These are phyloP conservation scores for Colletotrichum australisinense DNA, from an alignment of 2,329 filamentous ascomycete species.

Conservation along the genomic window DNA sequence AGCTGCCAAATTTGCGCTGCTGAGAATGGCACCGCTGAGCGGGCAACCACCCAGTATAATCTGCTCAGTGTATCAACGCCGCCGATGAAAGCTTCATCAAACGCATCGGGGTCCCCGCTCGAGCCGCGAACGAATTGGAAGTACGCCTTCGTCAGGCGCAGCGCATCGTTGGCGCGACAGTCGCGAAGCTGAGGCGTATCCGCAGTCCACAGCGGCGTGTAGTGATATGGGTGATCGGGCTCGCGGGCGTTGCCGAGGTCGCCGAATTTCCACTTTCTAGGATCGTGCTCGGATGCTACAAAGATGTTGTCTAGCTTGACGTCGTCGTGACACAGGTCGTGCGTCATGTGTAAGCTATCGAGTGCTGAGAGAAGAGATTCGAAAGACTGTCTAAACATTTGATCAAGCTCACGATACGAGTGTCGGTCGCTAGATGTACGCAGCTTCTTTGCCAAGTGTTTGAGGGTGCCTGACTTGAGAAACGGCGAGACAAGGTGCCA, in stretches of 20 bases:
- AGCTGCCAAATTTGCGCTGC: conserved; percentile 10
- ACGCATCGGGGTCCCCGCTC: conserved; percentile 36
- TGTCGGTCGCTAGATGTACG: conserved; percentile 27
- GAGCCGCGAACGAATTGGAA: conserved; percentile 42
- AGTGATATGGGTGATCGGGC: conserved; percentile 44
- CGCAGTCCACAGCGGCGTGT: conserved; percentile 43
- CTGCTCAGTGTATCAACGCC: conserved; percentile 39
- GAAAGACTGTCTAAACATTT: conserved; percentile 43
- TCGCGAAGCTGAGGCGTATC: conserved; percentile 43
- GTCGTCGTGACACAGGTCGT: conserved; percentile 47
- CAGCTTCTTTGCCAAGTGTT: conserved; percentile 40
- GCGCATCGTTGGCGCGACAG: conserved; percentile 46
- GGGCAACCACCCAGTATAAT: conserved; percentile 41
- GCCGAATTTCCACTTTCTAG: conserved; percentile 44
- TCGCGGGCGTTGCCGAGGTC: conserved; percentile 48
- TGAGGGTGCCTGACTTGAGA: conserved; percentile 41
- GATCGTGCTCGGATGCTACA: conserved; percentile 32
- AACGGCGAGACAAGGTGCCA: conserved; percentile 47
- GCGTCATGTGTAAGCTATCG: conserved; percentile 40
- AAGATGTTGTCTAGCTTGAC: conserved; percentile 48
- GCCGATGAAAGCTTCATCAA: conserved; percentile 42
- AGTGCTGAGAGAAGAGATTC: conserved; percentile 42
- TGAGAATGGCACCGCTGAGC: not conserved
- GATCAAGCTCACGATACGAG: conserved; percentile 43
- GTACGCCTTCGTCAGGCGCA: conserved; percentile 46